Conservation (phyloP, 2,329 filamentous ascomycete genomes). For the Stagonosporopsis cucurbitacearum region DNA sequence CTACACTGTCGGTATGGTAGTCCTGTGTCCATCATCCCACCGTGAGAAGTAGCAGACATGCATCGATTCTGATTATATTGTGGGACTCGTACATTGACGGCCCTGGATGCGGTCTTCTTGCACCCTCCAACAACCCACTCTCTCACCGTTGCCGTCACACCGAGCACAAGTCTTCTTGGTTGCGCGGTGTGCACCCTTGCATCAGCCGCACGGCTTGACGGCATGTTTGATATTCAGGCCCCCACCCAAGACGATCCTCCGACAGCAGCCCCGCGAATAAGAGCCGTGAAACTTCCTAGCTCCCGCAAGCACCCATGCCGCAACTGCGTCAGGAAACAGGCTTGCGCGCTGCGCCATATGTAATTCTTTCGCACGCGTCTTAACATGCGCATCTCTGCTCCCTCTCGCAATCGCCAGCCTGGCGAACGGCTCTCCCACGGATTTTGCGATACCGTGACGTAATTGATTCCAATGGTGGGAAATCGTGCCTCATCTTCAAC, state of each 20-base stretch:
- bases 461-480: conserved; percentile 4
- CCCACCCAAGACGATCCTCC: conserved; percentile 3
- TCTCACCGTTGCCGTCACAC: not conserved
- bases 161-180: not conserved
- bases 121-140: not conserved
- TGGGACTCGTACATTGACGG: no score
- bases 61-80: not conserved
- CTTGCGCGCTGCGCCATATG: conserved; percentile 5
- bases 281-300: conserved; percentile 1
- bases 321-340: conserved; percentile 8
- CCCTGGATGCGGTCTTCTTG: not conserved
- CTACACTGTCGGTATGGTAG: not conserved
- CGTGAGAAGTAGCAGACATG: no score
- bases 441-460: conserved; percentile 4
- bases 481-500: not conserved
- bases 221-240: conserved; percentile 1
- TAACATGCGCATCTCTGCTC: not conserved
- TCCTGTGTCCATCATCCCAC: not conserved
- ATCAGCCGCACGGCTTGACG: conserved; percentile 2
- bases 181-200: not conserved
- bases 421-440: not conserved
- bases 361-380: conserved; percentile 3
- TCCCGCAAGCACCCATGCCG: conserved; percentile 8
- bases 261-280: conserved; percentile 7
- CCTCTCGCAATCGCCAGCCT: not conserved